These are phyloP conservation scores for Pichia insulana DNA, from an alignment of 805 yeast genomes.

Conservation along the genomic window DNA sequence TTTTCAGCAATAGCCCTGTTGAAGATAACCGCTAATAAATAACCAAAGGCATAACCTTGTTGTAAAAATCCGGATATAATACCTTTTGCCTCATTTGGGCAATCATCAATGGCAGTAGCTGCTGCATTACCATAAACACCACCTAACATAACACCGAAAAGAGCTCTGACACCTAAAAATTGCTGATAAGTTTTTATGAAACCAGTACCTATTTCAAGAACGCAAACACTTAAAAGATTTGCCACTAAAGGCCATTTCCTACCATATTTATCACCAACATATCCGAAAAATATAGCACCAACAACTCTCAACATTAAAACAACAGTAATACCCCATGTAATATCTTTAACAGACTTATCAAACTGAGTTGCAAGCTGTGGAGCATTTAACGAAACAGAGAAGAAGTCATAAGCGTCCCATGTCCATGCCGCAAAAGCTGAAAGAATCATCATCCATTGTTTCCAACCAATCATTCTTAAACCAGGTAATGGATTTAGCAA, in stretches of 20 bases:
- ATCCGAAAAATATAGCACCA: conserved; percentile 54
- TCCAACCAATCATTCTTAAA: conserved; percentile 36
- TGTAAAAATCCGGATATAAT: conserved; percentile 62
- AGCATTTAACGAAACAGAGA: conserved; percentile 46
- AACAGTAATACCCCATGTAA: conserved; percentile 61
- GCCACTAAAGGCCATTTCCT: conserved; percentile 49
- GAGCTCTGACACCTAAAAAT: conserved; percentile 55
- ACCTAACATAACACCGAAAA: conserved; percentile 55
- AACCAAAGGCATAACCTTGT: conserved; percentile 73
- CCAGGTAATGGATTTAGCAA: conserved; percentile 58
- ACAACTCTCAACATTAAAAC: conserved; percentile 62
- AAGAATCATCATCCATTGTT: conserved; percentile 49
- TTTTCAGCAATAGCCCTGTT: conserved; percentile 53
- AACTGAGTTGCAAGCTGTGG: conserved; percentile 38
- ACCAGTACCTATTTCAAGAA: conserved; percentile 56
- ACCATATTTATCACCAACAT: conserved; percentile 51
- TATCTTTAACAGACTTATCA: conserved; percentile 36
- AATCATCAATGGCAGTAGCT: conserved; percentile 45
- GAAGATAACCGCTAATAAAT: conserved; percentile 55
- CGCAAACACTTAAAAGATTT: conserved; percentile 38
- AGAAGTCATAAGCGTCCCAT: conserved; percentile 60
- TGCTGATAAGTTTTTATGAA: conserved; percentile 48
- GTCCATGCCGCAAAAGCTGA: conserved; percentile 54
- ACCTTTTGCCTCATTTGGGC: conserved; percentile 47
- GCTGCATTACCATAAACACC: conserved; percentile 49